phyloP scores from a whole-genome alignment of 768 basidiomycete genomes.

The Phaeolepiota aurea region DNA sequence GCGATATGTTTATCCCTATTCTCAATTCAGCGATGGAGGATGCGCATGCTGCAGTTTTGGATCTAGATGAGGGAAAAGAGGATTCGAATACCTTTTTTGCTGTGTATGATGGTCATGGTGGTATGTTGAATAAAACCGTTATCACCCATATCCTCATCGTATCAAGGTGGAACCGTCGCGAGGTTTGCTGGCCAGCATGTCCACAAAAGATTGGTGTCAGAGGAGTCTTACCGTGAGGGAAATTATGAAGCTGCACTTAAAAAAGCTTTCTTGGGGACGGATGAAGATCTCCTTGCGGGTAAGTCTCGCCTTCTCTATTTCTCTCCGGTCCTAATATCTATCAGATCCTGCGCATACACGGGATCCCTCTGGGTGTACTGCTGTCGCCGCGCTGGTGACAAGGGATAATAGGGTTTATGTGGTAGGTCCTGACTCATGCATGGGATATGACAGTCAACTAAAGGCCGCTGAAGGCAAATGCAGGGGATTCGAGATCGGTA shows the following conservation, averaged over 20 bases:
- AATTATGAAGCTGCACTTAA: conserved; percentile 77
- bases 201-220: conserved; percentile 65
- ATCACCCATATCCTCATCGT: conserved; percentile 7
- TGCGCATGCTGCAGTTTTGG: conserved; percentile 71
- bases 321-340: conserved; percentile 9
- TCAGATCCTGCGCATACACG: conserved; percentile 79
- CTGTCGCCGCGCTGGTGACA: conserved; percentile 82
- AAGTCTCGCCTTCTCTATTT: conserved; percentile 14
- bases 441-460: conserved; percentile 4
- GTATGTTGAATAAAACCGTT: conserved; percentile 32
- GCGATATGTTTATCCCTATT: conserved; percentile 10
- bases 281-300: conserved; percentile 90
- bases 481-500: conserved; percentile 93
- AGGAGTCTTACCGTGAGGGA: conserved; percentile 62
- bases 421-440: conserved; percentile 35
- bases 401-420: conserved; percentile 71
- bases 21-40: conserved; percentile 86
- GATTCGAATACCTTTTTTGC: conserved; percentile 79
- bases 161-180: conserved; percentile 72
- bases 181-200: conserved; percentile 80
- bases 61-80: conserved; percentile 46
- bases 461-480: conserved; percentile 68
- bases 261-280: conserved; percentile 85
- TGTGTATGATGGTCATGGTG: conserved; percentile 98
- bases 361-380: conserved; percentile 95